phyloP scores from a whole-genome alignment of 345 rosid species.

The Ailanthus altissimus region DNA sequence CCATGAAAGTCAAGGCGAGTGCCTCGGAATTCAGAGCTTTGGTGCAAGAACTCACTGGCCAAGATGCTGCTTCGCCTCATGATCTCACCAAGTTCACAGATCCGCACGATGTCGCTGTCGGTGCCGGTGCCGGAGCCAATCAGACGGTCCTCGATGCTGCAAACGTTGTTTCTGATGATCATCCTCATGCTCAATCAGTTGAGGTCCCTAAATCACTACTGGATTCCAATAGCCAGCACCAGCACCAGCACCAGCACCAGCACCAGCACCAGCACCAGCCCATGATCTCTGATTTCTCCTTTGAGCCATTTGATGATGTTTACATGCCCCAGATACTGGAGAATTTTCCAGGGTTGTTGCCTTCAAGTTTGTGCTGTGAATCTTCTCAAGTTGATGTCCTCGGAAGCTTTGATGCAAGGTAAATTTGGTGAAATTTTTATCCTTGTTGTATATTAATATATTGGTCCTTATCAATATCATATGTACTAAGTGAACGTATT shows the following conservation, averaged over 20 bases:
- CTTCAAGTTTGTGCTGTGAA: constrained; percentile 22
- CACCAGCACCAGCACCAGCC: no score
- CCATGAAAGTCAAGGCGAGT: constrained; percentile 43
- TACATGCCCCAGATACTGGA: constrained; percentile 38
- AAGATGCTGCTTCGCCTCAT: constrained; percentile 38
- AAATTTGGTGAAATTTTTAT: constrained; percentile 5
- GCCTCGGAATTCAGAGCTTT: constrained; percentile 47
- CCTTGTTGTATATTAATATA: not conserved
- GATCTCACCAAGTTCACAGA: constrained; percentile 21
- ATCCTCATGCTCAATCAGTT: not conserved
- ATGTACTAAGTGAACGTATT: not conserved
- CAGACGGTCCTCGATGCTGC: constrained; percentile 19
- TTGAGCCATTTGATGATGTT: constrained; percentile 30
- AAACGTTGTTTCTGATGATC: not conserved
- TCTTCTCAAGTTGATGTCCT: constrained; percentile 13
- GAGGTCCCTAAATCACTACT: constrained; percentile 10
- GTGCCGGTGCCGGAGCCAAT: not conserved
- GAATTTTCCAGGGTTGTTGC: constrained; percentile 24
- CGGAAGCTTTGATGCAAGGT: constrained; percentile 10
- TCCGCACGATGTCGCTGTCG: no score
- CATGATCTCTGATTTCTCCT: not conserved
- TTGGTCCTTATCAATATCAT: not conserved
- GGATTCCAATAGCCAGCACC: not conserved
- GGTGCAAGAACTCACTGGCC: constrained; percentile 58
- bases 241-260: no score